Percentiles rank a stretch among this genome's conserved stretches.
These are phyloP conservation scores for Saturnispora kantuleensis DNA, from an alignment of 805 yeast species.

Conservation along the genomic window DNA sequence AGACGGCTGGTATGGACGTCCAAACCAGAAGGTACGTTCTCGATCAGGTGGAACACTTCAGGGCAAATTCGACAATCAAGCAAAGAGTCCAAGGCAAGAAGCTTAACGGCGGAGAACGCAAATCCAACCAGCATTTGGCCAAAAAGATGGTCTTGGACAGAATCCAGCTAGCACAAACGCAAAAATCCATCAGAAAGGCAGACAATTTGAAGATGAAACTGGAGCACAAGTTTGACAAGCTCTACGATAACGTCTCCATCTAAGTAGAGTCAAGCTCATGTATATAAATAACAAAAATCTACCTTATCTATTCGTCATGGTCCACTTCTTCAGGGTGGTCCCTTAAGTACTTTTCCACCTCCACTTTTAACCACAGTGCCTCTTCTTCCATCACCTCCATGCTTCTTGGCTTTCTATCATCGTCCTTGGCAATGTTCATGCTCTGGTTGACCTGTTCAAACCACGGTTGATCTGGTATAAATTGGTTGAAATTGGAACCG, in stretches of 20 bases:
- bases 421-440: conserved; percentile 35
- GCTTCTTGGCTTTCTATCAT: conserved; percentile 47
- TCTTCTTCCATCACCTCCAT: conserved; percentile 63
- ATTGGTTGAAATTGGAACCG: conserved; percentile 21
- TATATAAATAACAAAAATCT: background rate
- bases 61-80: conserved; percentile 30
- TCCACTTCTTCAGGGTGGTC: background rate
- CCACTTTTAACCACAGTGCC: conserved; percentile 43
- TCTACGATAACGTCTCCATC: conserved; percentile 13
- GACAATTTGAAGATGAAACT: conserved; percentile 11
- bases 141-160: conserved; percentile 46
- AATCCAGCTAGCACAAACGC: conserved; percentile 28
- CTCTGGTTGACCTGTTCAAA: conserved; percentile 19
- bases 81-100: conserved; percentile 34
- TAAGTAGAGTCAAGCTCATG: background rate
- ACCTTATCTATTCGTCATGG: background rate
- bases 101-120: conserved; percentile 78
- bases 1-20: conserved; percentile 67
- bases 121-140: conserved; percentile 56
- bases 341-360: conserved; percentile 26
- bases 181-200: conserved; percentile 19
- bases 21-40: conserved; percentile 64
- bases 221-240: conserved; percentile 17
- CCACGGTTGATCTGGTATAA: conserved; percentile 24
- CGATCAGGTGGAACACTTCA: conserved; percentile 59